phyloP scores from a whole-genome alignment of 2,329 filamentous ascomycete species.

The Triangularia setosa region DNA sequence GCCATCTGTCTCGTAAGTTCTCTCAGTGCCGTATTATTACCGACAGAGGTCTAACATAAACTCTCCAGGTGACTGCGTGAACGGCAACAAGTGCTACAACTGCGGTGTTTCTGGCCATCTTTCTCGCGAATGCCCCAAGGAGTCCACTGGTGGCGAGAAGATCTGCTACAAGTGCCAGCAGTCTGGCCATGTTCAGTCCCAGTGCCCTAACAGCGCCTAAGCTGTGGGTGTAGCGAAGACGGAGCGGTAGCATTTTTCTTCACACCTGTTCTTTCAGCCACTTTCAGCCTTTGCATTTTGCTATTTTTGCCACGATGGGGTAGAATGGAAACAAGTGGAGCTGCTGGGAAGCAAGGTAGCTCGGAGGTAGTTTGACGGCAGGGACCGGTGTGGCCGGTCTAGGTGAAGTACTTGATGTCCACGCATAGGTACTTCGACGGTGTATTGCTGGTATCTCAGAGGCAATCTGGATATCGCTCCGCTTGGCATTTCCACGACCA shows the following conservation, averaged over 20 bases:
- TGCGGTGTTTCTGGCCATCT: slow-evolving; percentile 92
- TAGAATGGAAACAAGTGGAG: slow-evolving; percentile 19
- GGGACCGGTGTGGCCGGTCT: slow-evolving; percentile 29
- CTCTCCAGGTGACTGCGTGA: slow-evolving; percentile 75
- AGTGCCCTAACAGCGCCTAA: slow-evolving; percentile 76
- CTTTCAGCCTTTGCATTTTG: slow-evolving; percentile 19
- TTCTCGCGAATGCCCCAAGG: slow-evolving; percentile 92
- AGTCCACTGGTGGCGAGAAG: slow-evolving; percentile 81
- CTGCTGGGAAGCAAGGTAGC: slow-evolving; percentile 12
- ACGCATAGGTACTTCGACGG: slow-evolving; percentile 26
- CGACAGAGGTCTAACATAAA: slow-evolving; percentile 9
- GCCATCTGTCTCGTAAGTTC: slow-evolving; percentile 82
- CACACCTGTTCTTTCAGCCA: slow-evolving; percentile 22
- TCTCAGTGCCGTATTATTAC: not conserved
- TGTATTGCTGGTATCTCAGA: slow-evolving; percentile 29
- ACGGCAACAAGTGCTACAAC: slow-evolving; percentile 99
- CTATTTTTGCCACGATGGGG: slow-evolving; percentile 19
- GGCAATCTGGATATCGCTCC: slow-evolving; percentile 32
- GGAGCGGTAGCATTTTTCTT: slow-evolving; percentile 20
- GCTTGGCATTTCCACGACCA: slow-evolving; percentile 22
- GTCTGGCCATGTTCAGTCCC: slow-evolving; percentile 84
- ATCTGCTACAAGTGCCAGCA: slow-evolving; percentile 97
- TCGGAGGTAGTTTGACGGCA: slow-evolving; percentile 25
- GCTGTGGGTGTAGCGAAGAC: slow-evolving; percentile 14
- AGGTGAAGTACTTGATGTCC: slow-evolving; percentile 26